Base-by-base conservation (phyloP, 2,329 filamentous ascomycete species). In the Botryosphaeria dothidea region DNA sequence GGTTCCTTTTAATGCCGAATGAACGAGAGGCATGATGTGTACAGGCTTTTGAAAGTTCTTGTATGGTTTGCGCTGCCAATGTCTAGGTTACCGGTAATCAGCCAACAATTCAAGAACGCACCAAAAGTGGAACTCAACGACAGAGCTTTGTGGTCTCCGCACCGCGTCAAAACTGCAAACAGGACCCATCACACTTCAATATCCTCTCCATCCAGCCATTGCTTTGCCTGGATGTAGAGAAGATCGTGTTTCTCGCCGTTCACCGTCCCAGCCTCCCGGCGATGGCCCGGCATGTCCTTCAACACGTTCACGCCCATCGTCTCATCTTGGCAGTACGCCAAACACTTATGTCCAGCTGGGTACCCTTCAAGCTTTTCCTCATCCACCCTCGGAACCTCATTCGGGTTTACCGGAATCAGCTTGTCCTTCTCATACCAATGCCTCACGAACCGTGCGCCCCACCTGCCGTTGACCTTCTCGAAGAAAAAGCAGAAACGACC, bases 401-500 rank as follows among this genome's bases (percentile, higher is more conserved):
- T 19, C 23, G 45, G 45, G 15, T 48, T 48, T 15, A 48, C 45
- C 2, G 45, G 45, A 48, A 48, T 48, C 7, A 48, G 21, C 45
- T 25, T 48, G 21, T 48, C 45, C 9, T 48, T 48, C 15, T 48
- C 58, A 27, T 48, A 62, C 43, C 58, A 49, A 34, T 51, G 38
- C 0, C 58, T 41, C 43, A 62, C 38, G 8, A 62, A 62, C 41
- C 58, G 43, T 19, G 43, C 57, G 7, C 61, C 48, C 62, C 65
- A 65, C 1, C 41, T 27, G 0, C 70, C 75, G 25, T 77, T 71
- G 1, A 71, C 63, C 68, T 80, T 80, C 58, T 79, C 77, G 62
- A 80, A 83, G 21, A 48, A 48, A 19, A 48, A 48, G 21, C 45
- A 48, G 21, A 48, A 48, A 8, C 45, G 45, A 66, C 81, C 83